Conservation (phyloP, 192 early-diverging fungal species). For the Umbelopsis ramanniana region DNA sequence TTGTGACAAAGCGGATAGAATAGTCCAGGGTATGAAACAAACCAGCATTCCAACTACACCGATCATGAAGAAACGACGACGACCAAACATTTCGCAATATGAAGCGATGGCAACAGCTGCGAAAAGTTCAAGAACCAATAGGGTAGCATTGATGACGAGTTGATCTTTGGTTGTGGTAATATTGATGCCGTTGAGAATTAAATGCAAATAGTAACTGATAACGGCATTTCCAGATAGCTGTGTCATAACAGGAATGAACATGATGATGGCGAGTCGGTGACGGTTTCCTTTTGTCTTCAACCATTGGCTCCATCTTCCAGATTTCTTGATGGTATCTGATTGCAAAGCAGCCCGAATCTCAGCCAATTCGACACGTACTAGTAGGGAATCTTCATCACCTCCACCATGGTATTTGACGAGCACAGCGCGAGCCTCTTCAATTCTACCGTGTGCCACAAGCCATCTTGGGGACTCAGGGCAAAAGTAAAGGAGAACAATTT, state of each 20-base stretch:
- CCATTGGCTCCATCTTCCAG: conserved; percentile 7
- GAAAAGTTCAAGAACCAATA: conserved; percentile 14
- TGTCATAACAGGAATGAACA: conserved; percentile 26
- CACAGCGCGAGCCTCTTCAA: conserved; percentile 13
- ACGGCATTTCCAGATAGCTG: conserved; percentile 29
- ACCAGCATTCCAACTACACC: conserved; percentile 20
- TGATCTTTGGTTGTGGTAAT: conserved; percentile 24
- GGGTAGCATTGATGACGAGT: conserved; percentile 18
- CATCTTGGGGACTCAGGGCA: conserved; percentile 23
- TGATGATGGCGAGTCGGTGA: conserved; percentile 21
- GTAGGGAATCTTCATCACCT: not conserved
- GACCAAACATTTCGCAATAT: conserved; percentile 5
- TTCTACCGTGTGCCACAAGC: not conserved
- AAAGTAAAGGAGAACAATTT: not conserved
- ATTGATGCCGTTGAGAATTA: conserved; percentile 15
- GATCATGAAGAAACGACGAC: conserved; percentile 21
- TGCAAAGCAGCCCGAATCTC: conserved; percentile 19
- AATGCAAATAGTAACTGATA: conserved; percentile 24
- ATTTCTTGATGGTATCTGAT: not conserved
- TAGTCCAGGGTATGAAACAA: conserved; percentile 17
- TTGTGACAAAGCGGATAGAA: conserved; percentile 17
- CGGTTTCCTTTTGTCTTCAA: conserved; percentile 26
- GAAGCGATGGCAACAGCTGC: conserved; percentile 10
- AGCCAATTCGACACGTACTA: conserved; percentile 15
- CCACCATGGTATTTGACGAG: conserved; percentile 1